Evolutionary conservation across 2,329 filamentous ascomycete species (phyloP), one percentile per base, ranked within the genome.

Genomic region (Aspergillus ochraceoroseus): DNA sequence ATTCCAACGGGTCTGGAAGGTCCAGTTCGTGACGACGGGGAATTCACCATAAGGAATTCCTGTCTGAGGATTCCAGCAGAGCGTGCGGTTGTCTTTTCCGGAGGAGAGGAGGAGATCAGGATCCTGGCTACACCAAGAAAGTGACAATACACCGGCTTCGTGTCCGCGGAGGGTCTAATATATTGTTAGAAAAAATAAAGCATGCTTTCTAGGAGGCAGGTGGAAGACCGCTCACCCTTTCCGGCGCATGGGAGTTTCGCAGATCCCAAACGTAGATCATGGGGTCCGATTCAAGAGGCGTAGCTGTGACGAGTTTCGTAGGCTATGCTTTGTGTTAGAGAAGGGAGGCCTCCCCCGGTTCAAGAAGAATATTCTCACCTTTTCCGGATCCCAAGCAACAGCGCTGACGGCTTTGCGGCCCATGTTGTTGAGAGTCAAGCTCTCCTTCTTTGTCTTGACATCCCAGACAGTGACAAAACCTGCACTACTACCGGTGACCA

Each of bases 391-490:
- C 92, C 92, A 98, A 8, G 89, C 89, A 55, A 98, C 87, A 44
- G 94, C 83, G 66, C 89, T 95, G 57, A 96, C 88, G 38, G 89
- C 77, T 70, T 95, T 98, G 48, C 92, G 81, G 60, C 87, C 92
- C 50, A 74, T 72, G 61, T 86, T 85, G 73, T 95, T 98, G 51
- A 98, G 74, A 23, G 89, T 95, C 66, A 98, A 72, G 41, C 89
- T 95, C 55, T 95, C 88, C 70, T 95, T 95, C 77, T 95, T 96
- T 8, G 87, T 88, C 73, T 95, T 95, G 51, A 96, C 76, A 68
- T 98, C 92, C 92, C 92, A 98, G 12, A 98, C 90, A 2, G 92
- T 96, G 23, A 96, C 89, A 58, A 96, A 94, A 3, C 92, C 92
- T 34, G 88, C 89, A 47, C 81, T 85, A 61, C 89, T 90, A 52